Evolutionary conservation across 2,329 filamentous ascomycete genomes (phyloP), one percentile per base, ranked within the genome.

Genomic region (Curvularia eragrostidis): DNA sequence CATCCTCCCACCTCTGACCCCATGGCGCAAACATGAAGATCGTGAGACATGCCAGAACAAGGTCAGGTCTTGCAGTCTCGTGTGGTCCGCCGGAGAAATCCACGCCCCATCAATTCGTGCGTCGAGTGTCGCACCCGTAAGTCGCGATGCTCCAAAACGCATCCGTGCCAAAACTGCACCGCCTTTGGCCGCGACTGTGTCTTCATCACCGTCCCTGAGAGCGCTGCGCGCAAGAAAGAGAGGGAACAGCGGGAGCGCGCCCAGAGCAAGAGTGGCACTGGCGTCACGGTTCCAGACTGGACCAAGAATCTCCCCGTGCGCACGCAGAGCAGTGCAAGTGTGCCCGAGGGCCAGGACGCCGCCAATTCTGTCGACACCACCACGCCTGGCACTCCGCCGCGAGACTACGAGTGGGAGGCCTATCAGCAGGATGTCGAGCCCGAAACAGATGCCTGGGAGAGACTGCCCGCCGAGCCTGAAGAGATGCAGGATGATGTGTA

Each of bases 341-440:
- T 72, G 61, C 59, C 63, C 50, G 70, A 74, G 38, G 67, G 66
- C 56, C 67, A 72, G 47, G 68, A 64, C 47, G 66, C 65, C n/a
- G 68, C 64, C 10, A 73, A 66, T 52, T 68, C 68, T 13, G 68
- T 66, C 54, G 67, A 70, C 60, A 76, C 73, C 10, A 75, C 71
- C 19, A 76, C 73, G 21, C 73, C 73, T 5, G 73, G 74, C 39
- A 77, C 74, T 2, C 74, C 74, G 4, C 74, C 74, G 23, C 68
- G 74, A 62, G 74, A 77, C 44, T 77, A 76, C 49, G 74, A 77
- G 34, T 77, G 74, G 74, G 74, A 77, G 52, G 72, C 74, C 19
- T 77, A 77, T 48, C 74, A 77, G 61, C 74, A 77, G 53, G 66
- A 75, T 63, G 74, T 77, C 36, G 73, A 76, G 52, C 68, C 72